Percentiles rank a stretch among this genome's conserved stretches.
These are phyloP conservation scores for Fusarium kyushuense DNA, from an alignment of 2,329 filamentous ascomycete genomes.

Conservation along the genomic window DNA sequence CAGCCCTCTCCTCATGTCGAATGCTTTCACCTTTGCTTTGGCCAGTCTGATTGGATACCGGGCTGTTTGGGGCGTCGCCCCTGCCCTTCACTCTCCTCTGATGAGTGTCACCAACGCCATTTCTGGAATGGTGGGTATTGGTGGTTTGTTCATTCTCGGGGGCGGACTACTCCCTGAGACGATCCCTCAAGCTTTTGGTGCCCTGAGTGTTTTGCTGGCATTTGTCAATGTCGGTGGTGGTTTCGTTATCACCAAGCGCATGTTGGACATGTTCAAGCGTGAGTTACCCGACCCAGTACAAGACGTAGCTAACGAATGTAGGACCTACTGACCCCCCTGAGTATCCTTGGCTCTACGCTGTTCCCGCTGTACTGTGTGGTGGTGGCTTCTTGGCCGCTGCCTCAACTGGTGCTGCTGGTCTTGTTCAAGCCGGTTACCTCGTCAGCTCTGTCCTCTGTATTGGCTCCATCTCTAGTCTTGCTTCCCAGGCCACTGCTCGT, in stretches of 20 bases:
- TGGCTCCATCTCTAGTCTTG: constrained; percentile 82
- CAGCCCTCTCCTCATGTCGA: constrained; percentile 86
- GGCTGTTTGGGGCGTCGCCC: constrained; percentile 87
- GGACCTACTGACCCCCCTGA: constrained; percentile 87
- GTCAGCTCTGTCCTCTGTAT: constrained; percentile 89
- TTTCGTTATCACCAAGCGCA: constrained; percentile 91
- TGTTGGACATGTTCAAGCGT: constrained; percentile 92
- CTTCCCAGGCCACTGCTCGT: constrained; percentile 84
- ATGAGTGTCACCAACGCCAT: constrained; percentile 97
- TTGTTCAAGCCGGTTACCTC: constrained; percentile 89
- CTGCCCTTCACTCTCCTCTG: constrained; percentile 86
- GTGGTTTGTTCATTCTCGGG: constrained; percentile 89
- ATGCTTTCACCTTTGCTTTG: constrained; percentile 85
- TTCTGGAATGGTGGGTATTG: constrained; percentile 90
- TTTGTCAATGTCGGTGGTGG: constrained; percentile 92
- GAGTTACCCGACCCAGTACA: constrained; percentile 40
- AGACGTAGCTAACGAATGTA: constrained; percentile 49
- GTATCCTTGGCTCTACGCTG: constrained; percentile 86
- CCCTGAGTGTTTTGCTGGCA: constrained; percentile 82
- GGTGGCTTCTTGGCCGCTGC: constrained; percentile 85
- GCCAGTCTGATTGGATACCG: constrained; percentile 89
- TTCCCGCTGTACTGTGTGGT: constrained; percentile 81
- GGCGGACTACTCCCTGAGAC: constrained; percentile 83
- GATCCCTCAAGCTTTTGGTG: constrained; percentile 81
- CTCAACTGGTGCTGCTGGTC: constrained; percentile 82